phyloP scores from a whole-genome alignment of 1,284 basidiomycete species.

The Fomitiporia mediterranea region DNA sequence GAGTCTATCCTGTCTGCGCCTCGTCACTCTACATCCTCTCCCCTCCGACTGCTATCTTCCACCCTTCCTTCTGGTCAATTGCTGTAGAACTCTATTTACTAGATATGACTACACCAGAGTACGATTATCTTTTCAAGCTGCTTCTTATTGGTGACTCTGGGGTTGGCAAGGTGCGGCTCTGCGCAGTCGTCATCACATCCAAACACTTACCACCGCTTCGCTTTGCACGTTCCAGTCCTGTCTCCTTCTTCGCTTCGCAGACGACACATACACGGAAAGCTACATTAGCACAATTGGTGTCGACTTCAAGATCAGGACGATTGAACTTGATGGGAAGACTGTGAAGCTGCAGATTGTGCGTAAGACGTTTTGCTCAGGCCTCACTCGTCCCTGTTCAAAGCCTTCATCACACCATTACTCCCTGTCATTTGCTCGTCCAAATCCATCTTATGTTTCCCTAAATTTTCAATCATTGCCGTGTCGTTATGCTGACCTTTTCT shows the following conservation, averaged over 20 bases:
- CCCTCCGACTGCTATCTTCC: conserved; percentile 1
- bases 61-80: background rate
- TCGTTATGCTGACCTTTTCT: background rate
- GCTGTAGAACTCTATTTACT: background rate
- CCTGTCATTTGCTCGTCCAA: conserved; percentile 5
- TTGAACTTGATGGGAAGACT: conserved; percentile 99
- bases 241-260: conserved; percentile 95
- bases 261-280: conserved; percentile 99
- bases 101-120: conserved; percentile 45
- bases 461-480: background rate
- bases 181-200: conserved; percentile 12
- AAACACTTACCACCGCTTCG: conserved; percentile 7
- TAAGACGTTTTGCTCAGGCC: no score
- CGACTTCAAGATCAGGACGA: conserved; percentile 99
- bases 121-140: conserved; percentile 98
- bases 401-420: no score
- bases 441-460: no score
- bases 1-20: background rate
- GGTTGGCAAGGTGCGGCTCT: conserved; percentile 80
- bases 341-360: conserved; percentile 99
- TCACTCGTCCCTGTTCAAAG: background rate
- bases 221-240: conserved; percentile 69
- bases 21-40: conserved; percentile 1
- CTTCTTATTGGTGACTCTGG: conserved; percentile 91
- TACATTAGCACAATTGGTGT: conserved; percentile 99